These are phyloP conservation scores for Spiromyces aspiralis DNA, from an alignment of 371 early-diverging fungal genomes.

Conservation along the genomic window DNA sequence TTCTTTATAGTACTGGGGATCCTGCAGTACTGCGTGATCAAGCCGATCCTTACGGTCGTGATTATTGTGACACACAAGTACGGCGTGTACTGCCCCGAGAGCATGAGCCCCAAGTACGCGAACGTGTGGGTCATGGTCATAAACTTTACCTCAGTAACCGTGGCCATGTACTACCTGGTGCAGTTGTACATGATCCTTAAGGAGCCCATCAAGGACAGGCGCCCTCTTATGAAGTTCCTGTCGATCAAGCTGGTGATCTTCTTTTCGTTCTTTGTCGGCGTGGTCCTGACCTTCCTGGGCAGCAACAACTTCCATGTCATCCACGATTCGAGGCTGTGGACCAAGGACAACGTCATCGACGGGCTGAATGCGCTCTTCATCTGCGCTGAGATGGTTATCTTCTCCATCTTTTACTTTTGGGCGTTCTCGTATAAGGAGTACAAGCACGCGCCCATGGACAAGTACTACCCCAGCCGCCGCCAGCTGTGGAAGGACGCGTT, in stretches of 20 bases:
- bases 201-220: constrained; percentile 22
- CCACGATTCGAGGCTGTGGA: constrained; percentile 30
- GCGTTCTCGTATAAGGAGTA: constrained; percentile 33
- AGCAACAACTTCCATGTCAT: constrained; percentile 21
- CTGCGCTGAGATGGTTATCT: constrained; percentile 48
- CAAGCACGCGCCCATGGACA: constrained; percentile 7
- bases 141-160: constrained; percentile 34
- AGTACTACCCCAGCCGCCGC: not conserved
- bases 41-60: constrained; percentile 37
- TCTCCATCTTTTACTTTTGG: constrained; percentile 37
- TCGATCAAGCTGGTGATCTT: constrained; percentile 39
- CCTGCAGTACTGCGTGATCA: constrained; percentile 45
- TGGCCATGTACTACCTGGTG: constrained; percentile 34
- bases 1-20: constrained; percentile 34
- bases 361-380: constrained; percentile 40
- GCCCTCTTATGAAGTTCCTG: constrained; percentile 30
- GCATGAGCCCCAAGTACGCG: constrained; percentile 34
- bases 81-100: constrained; percentile 36
- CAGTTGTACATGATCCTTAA: constrained; percentile 29
- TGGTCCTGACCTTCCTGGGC: constrained; percentile 29
- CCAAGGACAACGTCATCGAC: constrained; percentile 31
- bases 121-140: constrained; percentile 34
- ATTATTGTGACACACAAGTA: constrained; percentile 32
- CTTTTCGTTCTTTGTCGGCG: constrained; percentile 36
- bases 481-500: not conserved